Evolutionary conservation across 768 basidiomycete genomes (phyloP).

Genomic region (Exsudoporus frostii): DNA sequence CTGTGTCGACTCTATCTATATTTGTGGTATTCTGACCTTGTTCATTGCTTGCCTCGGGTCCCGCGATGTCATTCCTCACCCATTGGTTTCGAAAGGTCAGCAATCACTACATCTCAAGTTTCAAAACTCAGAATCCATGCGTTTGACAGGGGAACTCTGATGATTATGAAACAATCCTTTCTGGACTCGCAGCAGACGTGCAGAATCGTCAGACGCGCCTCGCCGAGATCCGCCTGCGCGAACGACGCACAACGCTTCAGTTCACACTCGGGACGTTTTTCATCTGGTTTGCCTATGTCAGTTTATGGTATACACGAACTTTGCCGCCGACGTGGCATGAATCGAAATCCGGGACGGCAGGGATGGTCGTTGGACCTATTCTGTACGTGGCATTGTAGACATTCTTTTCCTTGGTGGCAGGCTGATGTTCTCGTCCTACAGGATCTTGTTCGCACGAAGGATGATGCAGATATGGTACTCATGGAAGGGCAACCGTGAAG

Average conservation of each 20-base stretch:
- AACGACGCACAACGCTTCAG: slow-evolving; percentile 72
- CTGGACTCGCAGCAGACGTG: slow-evolving; percentile 63
- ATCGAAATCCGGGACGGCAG: slow-evolving; percentile 36
- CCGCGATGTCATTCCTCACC: slow-evolving; percentile 30
- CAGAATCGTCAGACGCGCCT: slow-evolving; percentile 70
- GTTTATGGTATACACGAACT: slow-evolving; percentile 65
- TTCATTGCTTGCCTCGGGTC: not conserved
- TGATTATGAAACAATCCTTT: slow-evolving; percentile 75
- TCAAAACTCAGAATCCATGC: not conserved
- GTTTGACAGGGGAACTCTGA: slow-evolving; percentile 35
- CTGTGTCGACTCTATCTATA: slow-evolving; percentile 21
- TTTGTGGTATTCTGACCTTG: slow-evolving; percentile 8
- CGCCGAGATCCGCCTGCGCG: slow-evolving; percentile 81
- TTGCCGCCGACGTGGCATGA: slow-evolving; percentile 40
- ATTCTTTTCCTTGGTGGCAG: not conserved
- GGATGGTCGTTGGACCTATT: slow-evolving; percentile 70
- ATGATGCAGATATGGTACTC: slow-evolving; percentile 85
- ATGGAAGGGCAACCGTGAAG: slow-evolving; percentile 76
- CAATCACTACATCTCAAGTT: not conserved
- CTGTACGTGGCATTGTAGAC: slow-evolving; percentile 49
- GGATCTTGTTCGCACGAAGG: slow-evolving; percentile 72
- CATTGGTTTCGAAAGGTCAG: slow-evolving; percentile 30
- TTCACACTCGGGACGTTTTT: slow-evolving; percentile 78
- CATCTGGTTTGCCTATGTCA: slow-evolving; percentile 68
- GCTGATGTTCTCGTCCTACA: slow-evolving; percentile 22